Percentiles rank a stretch among this genome's conserved stretches.
phyloP scores from a whole-genome alignment of 2,329 filamentous ascomycete species.

The Paecilomyces sp. region DNA sequence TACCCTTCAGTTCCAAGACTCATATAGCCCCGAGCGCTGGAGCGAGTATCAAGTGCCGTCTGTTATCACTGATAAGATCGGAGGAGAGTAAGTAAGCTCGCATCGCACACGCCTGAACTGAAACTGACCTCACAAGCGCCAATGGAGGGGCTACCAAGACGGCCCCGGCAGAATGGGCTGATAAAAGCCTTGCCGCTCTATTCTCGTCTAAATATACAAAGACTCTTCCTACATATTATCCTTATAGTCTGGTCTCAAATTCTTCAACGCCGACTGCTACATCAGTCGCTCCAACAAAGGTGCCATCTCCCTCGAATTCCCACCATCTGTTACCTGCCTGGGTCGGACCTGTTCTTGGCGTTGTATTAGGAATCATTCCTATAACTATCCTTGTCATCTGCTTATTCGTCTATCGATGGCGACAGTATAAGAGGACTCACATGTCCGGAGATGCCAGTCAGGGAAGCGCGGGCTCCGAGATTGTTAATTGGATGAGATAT shows the following conservation, averaged over 20 bases:
- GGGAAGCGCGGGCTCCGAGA: not conserved
- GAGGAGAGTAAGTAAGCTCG: constrained; percentile 23
- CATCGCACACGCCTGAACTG: not conserved
- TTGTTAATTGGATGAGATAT: not conserved
- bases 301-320: not conserved
- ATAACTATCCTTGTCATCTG: not conserved
- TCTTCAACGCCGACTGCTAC: not conserved
- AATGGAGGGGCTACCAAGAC: constrained; percentile 23
- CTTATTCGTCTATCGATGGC: not conserved
- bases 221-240: constrained; percentile 52
- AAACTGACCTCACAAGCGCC: constrained; percentile 13
- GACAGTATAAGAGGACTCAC: not conserved
- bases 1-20: constrained; percentile 21
- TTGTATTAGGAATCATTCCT: not conserved
- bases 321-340: not conserved
- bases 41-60: constrained; percentile 22
- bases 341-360: not conserved
- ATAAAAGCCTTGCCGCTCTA: constrained; percentile 41
- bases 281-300: not conserved
- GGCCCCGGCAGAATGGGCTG: constrained; percentile 39
- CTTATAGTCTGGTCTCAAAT: constrained; percentile 37
- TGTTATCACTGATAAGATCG: constrained; percentile 23
- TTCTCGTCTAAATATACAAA: constrained; percentile 52
- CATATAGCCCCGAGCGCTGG: constrained; percentile 23
- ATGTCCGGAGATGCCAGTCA: not conserved